phyloP scores from a whole-genome alignment of 495 filamentous ascomycete genomes.

The Aspergillus biplanus region DNA sequence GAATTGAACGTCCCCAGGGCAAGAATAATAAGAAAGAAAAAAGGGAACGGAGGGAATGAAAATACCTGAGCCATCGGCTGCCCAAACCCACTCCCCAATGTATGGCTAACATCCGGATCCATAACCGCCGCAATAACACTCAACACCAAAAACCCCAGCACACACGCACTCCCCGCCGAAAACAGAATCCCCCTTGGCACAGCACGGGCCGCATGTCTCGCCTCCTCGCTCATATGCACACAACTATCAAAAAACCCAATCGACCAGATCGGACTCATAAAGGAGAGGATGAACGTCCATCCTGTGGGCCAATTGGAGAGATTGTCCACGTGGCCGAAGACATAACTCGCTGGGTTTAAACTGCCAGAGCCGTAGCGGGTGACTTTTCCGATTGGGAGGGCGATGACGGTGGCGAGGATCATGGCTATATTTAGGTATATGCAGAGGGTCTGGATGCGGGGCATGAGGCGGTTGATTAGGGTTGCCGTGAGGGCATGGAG shows the following conservation, averaged over 20 bases:
- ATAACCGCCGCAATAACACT: slow-evolving; percentile 45
- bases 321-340: slow-evolving; percentile 51
- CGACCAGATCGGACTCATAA: slow-evolving; percentile 66
- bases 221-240: slow-evolving; percentile 68
- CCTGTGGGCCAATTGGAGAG: slow-evolving; percentile 61
- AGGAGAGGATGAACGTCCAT: slow-evolving; percentile 63
- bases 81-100: slow-evolving; percentile 38
- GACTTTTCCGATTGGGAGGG: slow-evolving; percentile 61
- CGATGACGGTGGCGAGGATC: slow-evolving; percentile 66
- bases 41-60: neutral
- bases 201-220: slow-evolving; percentile 61
- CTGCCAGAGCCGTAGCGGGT: slow-evolving; percentile 26
- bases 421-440: slow-evolving; percentile 66
- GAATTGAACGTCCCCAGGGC: too few species aligned
- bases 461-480: slow-evolving; percentile 62
- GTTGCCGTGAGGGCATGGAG: slow-evolving; percentile 62
- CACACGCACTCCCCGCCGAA: slow-evolving; percentile 41
- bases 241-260: slow-evolving; percentile 61
- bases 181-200: slow-evolving; percentile 63
- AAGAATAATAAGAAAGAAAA: too few species aligned
- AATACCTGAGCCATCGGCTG: slow-evolving; percentile 53
- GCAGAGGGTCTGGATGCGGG: slow-evolving; percentile 65
- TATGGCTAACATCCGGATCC: slow-evolving; percentile 39
- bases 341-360: slow-evolving; percentile 43
- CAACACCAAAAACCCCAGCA: slow-evolving; percentile 61